These are phyloP conservation scores for Senna tora DNA, from an alignment of 306 rosid genomes.

Conservation along the genomic window DNA sequence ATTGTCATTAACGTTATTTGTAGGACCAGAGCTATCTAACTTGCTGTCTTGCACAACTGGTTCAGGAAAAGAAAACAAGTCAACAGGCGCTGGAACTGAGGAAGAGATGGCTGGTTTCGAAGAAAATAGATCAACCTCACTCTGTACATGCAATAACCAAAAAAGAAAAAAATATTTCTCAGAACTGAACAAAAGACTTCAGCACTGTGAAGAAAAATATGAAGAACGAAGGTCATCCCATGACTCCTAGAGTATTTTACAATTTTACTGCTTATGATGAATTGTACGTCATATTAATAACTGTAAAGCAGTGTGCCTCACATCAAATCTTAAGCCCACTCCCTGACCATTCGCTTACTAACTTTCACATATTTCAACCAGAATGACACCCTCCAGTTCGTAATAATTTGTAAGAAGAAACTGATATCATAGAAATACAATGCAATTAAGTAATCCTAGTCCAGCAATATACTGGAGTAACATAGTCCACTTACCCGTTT, in stretches of 20 bases:
- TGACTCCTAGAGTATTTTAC: conserved; percentile 1
- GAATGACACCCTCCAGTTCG: not conserved
- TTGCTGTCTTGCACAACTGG: conserved; percentile 64
- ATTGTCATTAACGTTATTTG: conserved; percentile 41
- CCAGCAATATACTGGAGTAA: not conserved
- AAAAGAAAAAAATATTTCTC: not conserved
- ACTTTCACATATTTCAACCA: not conserved
- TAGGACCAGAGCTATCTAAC: conserved; percentile 50
- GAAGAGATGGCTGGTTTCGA: conserved; percentile 64
- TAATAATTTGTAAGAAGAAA: not conserved
- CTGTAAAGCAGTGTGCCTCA: not conserved
- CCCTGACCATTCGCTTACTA: not conserved
- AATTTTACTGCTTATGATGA: conserved; percentile 1
- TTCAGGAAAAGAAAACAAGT: conserved; percentile 70
- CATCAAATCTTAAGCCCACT: not conserved
- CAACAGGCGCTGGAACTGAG: conserved; percentile 65
- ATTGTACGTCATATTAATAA: not conserved
- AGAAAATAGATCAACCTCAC: conserved; percentile 75
- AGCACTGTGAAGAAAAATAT: conserved; percentile 31
- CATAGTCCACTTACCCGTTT: not conserved
- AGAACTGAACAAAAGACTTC: conserved; percentile 7
- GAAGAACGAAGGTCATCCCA: conserved; percentile 8
- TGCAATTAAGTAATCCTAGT: not conserved
- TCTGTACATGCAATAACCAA: conserved; percentile 53
- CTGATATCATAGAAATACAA: not conserved